Base-by-base conservation (phyloP, 169 alveolate species). In the Babesia ovata region DNA sequence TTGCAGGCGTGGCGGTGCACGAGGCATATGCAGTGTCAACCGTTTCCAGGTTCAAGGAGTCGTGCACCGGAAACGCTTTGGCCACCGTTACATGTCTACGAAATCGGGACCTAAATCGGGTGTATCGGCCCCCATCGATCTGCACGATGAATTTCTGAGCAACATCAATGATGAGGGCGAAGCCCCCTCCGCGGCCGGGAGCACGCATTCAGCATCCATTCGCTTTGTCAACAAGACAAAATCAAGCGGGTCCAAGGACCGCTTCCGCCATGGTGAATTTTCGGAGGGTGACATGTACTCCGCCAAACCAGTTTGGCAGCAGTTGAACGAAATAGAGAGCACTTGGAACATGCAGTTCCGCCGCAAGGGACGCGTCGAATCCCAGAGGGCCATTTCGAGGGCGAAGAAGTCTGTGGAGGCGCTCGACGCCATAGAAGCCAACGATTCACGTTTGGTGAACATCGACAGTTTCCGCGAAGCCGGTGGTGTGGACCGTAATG, bases 271-370 rank as follows among this genome's bases (percentile, higher is more conserved):
- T n/a, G 56, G 33, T 6, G 53, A 42, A n/a, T 24, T 72, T 17
- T 19, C 46, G 13, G 88, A 81, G 39, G 74, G 61, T 26, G 88
- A 81, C 46, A 73, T 81, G 85, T 81, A 81, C 48, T 81, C 88
- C 28, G 79, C 60, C 39, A 81, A 81, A 36, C 88, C 88, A n/a
- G 88, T 81, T 0, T 81, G 88, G 88, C 83, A 71, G 73, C 88
- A 81, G 46, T 69, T 81, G 49, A 81, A 81, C 58, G 88, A 81
- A 48, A 21, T 81, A 1, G 88, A 81, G 70, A 72, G 63, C 59
- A 54, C 75, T 29, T 81, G 84, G 85, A 81, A 81, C 52, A 65
- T 72, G 63, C 52, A 81, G n/a, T 81, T 81, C 46, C 50, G 69
- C 29, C 60, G 48, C 42, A 81, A 61, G 24, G 67, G 77, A 8